Conservation (phyloP, 441 rosid genomes). For the Pelargonium fulgidum region DNA sequence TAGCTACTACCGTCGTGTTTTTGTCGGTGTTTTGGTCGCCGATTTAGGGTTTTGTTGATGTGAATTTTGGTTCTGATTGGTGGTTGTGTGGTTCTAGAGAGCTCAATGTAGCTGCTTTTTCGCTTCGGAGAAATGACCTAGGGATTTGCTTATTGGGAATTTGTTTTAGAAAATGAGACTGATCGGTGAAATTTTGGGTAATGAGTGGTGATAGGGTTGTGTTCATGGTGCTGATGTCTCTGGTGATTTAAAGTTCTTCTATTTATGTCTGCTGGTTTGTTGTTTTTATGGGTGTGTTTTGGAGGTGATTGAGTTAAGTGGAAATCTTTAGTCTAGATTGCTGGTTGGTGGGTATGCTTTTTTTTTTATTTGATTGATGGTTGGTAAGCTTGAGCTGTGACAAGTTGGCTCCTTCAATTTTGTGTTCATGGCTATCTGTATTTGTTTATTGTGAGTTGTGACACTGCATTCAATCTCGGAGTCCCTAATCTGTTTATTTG, state of each 20-base stretch:
- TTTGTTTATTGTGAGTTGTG: constrained; percentile 1
- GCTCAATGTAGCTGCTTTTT: background rate
- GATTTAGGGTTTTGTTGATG: background rate
- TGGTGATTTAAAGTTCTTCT: background rate
- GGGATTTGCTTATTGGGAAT: background rate
- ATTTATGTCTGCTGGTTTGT: background rate
- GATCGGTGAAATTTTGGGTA: background rate
- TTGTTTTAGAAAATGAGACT: background rate
- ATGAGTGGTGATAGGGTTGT: background rate
- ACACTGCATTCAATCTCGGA: background rate
- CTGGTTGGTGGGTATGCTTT: background rate
- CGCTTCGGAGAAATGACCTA: background rate
- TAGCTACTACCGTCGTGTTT: background rate
- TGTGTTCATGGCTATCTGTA: background rate
- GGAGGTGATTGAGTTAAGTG: background rate
- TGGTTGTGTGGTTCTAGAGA: background rate
- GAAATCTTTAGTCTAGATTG: background rate
- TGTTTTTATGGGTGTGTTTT: too few species aligned
- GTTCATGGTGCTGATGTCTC: background rate
- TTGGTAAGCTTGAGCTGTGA: background rate
- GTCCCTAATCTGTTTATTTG: background rate
- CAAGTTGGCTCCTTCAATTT: background rate
- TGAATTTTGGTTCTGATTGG: background rate
- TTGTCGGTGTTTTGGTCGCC: background rate
- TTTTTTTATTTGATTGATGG: background rate